A percentile compares a stretch with the other conserved stretches of the same genome.
Evolutionary conservation across 768 basidiomycete species (phyloP).

Genomic region (Sporobolomyces pararoseus): DNA sequence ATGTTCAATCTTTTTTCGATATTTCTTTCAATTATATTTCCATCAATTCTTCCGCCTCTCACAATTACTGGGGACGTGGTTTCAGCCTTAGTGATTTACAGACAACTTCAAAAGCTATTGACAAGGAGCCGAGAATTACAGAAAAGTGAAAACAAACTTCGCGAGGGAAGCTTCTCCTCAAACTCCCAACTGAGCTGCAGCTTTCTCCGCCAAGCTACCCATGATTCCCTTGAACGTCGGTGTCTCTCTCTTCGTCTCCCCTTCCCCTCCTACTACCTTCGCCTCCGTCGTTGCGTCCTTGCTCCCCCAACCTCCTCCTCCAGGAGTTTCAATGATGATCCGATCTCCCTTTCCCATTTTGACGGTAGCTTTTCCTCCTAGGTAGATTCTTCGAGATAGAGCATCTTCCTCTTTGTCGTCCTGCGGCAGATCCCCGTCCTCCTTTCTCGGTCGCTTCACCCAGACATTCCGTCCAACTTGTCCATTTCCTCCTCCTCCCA

Average conservation of each 20-base stretch:
- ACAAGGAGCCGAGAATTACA: too few relatives aligned
- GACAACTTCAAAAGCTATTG: too few relatives aligned
- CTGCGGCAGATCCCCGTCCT: too few relatives aligned
- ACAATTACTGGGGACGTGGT: too few relatives aligned
- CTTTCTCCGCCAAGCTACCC: slow-evolving; percentile 14
- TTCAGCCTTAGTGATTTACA: too few relatives aligned
- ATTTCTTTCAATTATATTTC: too few relatives aligned
- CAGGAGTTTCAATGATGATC: slow-evolving; percentile 79
- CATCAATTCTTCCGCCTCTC: too few relatives aligned
- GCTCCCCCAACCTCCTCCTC: slow-evolving; percentile 81
- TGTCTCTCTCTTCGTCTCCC: not conserved
- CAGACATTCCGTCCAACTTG: slow-evolving; percentile 75
- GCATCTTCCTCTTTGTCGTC: slow-evolving; percentile 38
- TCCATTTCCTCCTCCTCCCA: slow-evolving; percentile 73
- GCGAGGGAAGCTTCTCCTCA: too few relatives aligned
- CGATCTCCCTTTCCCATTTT: slow-evolving; percentile 84
- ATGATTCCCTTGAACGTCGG: slow-evolving; percentile 13
- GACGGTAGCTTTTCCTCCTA: slow-evolving; percentile 79
- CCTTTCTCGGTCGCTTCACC: slow-evolving; percentile 53
- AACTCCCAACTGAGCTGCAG: slow-evolving; percentile 22
- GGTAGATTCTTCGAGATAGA: slow-evolving; percentile 65
- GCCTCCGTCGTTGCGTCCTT: slow-evolving; percentile 6
- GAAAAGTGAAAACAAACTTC: too few relatives aligned
- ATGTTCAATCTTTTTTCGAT: too few relatives aligned
- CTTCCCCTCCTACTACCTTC: not conserved